phyloP scores from a whole-genome alignment of 2,329 filamentous ascomycete species.

The Ophiostoma ips region DNA sequence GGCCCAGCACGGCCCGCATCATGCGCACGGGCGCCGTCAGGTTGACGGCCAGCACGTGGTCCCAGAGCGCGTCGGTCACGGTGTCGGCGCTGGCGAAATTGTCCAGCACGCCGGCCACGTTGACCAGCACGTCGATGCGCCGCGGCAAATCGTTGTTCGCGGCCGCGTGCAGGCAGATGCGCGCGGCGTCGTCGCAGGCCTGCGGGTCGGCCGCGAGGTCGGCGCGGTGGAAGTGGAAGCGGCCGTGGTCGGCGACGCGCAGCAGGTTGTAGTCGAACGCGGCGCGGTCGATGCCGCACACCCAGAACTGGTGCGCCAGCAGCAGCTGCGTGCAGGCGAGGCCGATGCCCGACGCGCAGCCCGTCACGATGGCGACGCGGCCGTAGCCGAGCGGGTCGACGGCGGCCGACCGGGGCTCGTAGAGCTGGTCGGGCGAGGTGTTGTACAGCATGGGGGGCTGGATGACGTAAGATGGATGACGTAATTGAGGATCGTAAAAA shows the following conservation, averaged over 20 bases:
- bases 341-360: conserved; percentile 33
- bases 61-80: conserved; percentile 21
- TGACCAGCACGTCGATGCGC: conserved; percentile 39
- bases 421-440: conserved; percentile 16
- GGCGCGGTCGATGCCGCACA: conserved; percentile 13
- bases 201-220: conserved; percentile 19
- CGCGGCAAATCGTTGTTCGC: conserved; percentile 12
- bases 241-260: conserved; percentile 18
- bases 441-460: conserved; percentile 17
- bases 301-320: conserved; percentile 20
- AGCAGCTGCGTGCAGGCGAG: conserved; percentile 30
- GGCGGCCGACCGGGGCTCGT: conserved; percentile 12
- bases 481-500: too few species aligned
- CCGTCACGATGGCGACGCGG: conserved; percentile 33
- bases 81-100: conserved; percentile 29
- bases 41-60: conserved; percentile 26
- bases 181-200: conserved; percentile 21
- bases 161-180: conserved; percentile 18
- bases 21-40: conserved; percentile 38
- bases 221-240: conserved; percentile 25
- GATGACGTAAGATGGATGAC: too few species aligned
- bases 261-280: conserved; percentile 20
- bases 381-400: conserved; percentile 17
- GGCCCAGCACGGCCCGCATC: conserved; percentile 29
- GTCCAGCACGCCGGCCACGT: conserved; percentile 38